Evolutionary conservation across 2,329 filamentous ascomycete species (phyloP).

Genomic region (Didymella glomerata): DNA sequence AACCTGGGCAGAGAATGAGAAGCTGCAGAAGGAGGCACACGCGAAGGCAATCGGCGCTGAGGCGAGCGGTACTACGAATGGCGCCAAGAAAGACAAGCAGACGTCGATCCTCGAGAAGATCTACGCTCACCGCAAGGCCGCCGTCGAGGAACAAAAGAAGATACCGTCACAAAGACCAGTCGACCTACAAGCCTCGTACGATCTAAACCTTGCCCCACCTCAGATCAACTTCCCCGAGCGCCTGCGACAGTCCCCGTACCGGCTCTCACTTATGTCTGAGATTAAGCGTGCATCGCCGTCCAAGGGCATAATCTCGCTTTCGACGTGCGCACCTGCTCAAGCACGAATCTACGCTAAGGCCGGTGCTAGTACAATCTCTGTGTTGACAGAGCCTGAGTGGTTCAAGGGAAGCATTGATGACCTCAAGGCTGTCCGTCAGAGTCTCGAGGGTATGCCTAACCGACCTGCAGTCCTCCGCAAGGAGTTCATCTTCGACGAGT

Average conservation of each 20-base stretch:
- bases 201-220: slow-evolving; percentile 84
- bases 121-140: slow-evolving; percentile 79
- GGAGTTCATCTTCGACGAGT: slow-evolving; percentile 97
- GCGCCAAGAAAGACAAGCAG: slow-evolving; percentile 64
- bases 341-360: slow-evolving; percentile 91
- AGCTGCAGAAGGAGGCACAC: slow-evolving; percentile 54
- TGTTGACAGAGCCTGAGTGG: slow-evolving; percentile 98
- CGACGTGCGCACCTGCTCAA: slow-evolving; percentile 87
- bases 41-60: slow-evolving; percentile 44
- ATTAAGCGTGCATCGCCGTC: slow-evolving; percentile 97
- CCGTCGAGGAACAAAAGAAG: slow-evolving; percentile 81
- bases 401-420: slow-evolving; percentile 99
- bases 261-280: slow-evolving; percentile 95
- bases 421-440: slow-evolving; percentile 83
- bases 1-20: slow-evolving; percentile 85
- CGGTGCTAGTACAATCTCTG: slow-evolving; percentile 95
- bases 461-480: slow-evolving; percentile 91
- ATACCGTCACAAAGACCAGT: slow-evolving; percentile 83
- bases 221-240: slow-evolving; percentile 81
- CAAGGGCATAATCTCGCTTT: slow-evolving; percentile 90
- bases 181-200: slow-evolving; percentile 87
- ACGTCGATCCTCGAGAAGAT: slow-evolving; percentile 90
- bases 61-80: slow-evolving; percentile 34
- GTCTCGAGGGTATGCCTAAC: slow-evolving; percentile 89
- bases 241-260: slow-evolving; percentile 81